Evolutionary conservation across 495 filamentous ascomycete genomes (phyloP), one percentile per base, ranked within the genome.

Genomic region (Paragyromitra xinjiangensis): DNA sequence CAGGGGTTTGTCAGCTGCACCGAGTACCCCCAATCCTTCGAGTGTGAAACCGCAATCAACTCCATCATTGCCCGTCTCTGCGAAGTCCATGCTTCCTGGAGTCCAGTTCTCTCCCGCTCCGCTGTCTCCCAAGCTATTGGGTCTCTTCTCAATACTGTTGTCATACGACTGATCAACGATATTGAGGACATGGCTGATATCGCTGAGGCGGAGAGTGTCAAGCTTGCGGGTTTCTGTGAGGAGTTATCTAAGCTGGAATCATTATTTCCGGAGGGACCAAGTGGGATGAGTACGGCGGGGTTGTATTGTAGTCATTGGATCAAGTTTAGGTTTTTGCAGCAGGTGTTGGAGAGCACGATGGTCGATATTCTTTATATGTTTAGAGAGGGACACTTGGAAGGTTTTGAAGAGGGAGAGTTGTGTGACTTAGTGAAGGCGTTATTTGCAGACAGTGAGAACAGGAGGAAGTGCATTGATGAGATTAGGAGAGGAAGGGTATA

Each of bases 331-430:
- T 97, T 93, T 81, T 84, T 99, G 22, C 87, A 90, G 64, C 93
- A 97, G 82, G 93, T 99, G 64, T 84, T 99, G 64, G 94, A 98
- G 83, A 94, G 92, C 79, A 93, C 92, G 66, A 85, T 98, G 55
- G 91, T 89, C 65, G 95, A 99, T 77, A 95, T 99, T 77, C 90
- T 90, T 81, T 97, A 89, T 81, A 83, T 97, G 63, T 98, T 94
- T 93, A 85, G 89, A 58, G 94, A 98, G 80, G 92, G 92, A 59
- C 92, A 94, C 80, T 83, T 98, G 65, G 90, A 90, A 69, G 93
- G 96, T 76, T 97, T 97, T 83, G 89, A 90, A 16, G 86, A 86
- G 3, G 93, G 92, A 55, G 95, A 98, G 85, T 88, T 98, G 50
- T 86, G 97, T 22, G 95, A 98, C 78, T 79, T 99, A 84, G 91